Percentiles rank a stretch among this genome's conserved stretches.
Conservation (phyloP, 345 rosid genomes). For the Aurinia saxatilis region DNA sequence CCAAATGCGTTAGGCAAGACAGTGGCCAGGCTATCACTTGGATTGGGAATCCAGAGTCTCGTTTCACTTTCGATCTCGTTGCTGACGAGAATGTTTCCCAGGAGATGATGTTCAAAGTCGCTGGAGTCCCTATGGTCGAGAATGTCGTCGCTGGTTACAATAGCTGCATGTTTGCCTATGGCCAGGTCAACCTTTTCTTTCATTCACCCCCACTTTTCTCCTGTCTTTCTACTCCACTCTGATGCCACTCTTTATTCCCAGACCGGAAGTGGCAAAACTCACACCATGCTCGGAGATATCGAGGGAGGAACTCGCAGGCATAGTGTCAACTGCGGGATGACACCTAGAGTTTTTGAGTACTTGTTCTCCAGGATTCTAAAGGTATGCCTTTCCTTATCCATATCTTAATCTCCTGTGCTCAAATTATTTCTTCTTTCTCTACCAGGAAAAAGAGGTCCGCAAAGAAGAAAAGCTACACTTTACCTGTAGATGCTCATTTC, state of each 20-base stretch:
- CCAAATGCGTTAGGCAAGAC: conserved; percentile 80
- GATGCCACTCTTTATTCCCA: conserved; percentile 24
- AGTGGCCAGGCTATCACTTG: conserved; percentile 79
- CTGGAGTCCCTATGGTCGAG: conserved; percentile 97
- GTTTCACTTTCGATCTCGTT: conserved; percentile 87
- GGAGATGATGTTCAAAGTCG: conserved; percentile 87
- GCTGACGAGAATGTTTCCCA: conserved; percentile 89
- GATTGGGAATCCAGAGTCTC: conserved; percentile 85
- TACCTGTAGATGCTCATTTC: conserved; percentile 86
- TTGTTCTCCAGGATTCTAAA: conserved; percentile 86
- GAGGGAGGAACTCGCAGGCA: conserved; percentile 95
- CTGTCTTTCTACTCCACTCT: neutral
- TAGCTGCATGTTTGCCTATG: conserved; percentile 99
- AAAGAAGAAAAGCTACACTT: conserved; percentile 75
- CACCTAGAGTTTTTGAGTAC: conserved; percentile 90
- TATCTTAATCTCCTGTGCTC: neutral
- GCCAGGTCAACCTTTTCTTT: conserved; percentile 57
- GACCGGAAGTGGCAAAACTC: conserved; percentile 99
- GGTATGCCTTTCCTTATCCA: conserved; percentile 29
- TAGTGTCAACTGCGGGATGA: conserved; percentile 93
- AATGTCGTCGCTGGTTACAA: conserved; percentile 95
- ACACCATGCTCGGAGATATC: conserved; percentile 99
- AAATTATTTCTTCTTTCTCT: conserved; percentile 1
- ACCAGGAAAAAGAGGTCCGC: conserved; percentile 81
- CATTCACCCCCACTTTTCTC: no score